Evolutionary conservation across 495 filamentous ascomycete species (phyloP), one percentile per base, ranked within the genome.

Genomic region (Podospora comata): DNA sequence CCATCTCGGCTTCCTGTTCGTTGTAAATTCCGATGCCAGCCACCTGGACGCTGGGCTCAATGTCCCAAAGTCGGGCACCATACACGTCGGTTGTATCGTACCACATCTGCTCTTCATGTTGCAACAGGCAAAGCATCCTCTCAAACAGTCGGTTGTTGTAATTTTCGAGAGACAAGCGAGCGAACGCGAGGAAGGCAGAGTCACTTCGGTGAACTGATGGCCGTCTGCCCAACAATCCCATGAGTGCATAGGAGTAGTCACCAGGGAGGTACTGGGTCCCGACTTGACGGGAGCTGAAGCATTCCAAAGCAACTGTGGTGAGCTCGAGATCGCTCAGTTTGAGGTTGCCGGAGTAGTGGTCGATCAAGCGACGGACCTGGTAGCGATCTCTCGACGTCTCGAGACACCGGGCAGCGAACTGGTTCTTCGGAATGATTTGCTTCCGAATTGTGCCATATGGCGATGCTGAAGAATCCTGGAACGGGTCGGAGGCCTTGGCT

Each of bases 141-240:
- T 83, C 82, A 20, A 84, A 69, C 32, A 84, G 71, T 54, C 68
- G 66, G 64, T 84, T 72, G 66, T 74, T 81, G 60, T 80, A 78
- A 65, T 84, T 84, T 1, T 75, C 75, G 0, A 84, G 74, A 23
- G 79, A 82, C 9, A 84, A 75, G 7, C 80, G 74, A 19, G 82
- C 82, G 48, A 84, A 78, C 15, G 82, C 80, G 70, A 82, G 78
- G 66, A 82, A 82, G 7, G 65, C 69, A 1, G 76, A 72, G 56
- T 84, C 82, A 9, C 64, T 74, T 7, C 53, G 65, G 53, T 74
- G 74, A 23, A 76, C 71, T 18, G 66, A 26, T 0, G 78, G 78
- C 13, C 81, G 71, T 26, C 70, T 61, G 18, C 75, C 69, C 5
- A 83, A 72, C 13, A 84, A 73, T 0, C 79, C 79, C 79, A 81